phyloP scores from a whole-genome alignment of 805 yeast species.

The Blastobotrys peoriensis region DNA sequence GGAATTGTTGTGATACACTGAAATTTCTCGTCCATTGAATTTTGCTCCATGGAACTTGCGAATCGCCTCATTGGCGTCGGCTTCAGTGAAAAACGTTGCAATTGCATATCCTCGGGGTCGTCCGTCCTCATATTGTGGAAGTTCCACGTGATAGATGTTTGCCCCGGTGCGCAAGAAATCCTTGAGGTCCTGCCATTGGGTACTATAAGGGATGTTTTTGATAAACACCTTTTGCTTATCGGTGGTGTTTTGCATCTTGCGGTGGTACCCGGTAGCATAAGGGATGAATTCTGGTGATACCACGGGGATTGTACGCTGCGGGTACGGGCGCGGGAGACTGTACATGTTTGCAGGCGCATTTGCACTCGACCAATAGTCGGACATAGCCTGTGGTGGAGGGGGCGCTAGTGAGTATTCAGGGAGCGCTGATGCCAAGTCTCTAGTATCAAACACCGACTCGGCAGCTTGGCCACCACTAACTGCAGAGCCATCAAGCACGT shows the following conservation, averaged over 20 bases:
- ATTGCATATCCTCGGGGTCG: constrained; percentile 58
- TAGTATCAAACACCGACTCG: background rate
- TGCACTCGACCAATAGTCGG: background rate
- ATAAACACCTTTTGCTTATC: constrained; percentile 19
- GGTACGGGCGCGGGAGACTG: background rate
- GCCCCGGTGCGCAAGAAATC: constrained; percentile 25
- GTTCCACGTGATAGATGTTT: constrained; percentile 32
- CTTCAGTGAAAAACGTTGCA: constrained; percentile 44
- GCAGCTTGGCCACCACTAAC: background rate
- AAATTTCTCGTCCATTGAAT: constrained; percentile 56
- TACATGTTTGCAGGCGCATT: background rate
- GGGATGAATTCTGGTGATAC: constrained; percentile 2
- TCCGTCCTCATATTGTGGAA: constrained; percentile 36
- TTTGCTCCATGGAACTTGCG: constrained; percentile 42
- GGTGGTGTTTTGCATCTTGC: background rate
- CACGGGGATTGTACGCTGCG: constrained; percentile 2
- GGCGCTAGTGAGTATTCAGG: background rate
- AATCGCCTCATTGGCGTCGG: constrained; percentile 46
- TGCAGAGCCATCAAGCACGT: background rate
- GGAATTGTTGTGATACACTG: constrained; percentile 55
- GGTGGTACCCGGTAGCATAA: background rate
- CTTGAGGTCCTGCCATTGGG: constrained; percentile 29
- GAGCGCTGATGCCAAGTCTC: background rate
- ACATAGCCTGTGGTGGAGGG: constrained; percentile 1
- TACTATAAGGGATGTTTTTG: constrained; percentile 30